Percentiles rank a stretch among this genome's conserved stretches.
These are phyloP conservation scores for Hanseniaspora uvarum DNA, from an alignment of 1,139 yeast genomes.

Conservation along the genomic window DNA sequence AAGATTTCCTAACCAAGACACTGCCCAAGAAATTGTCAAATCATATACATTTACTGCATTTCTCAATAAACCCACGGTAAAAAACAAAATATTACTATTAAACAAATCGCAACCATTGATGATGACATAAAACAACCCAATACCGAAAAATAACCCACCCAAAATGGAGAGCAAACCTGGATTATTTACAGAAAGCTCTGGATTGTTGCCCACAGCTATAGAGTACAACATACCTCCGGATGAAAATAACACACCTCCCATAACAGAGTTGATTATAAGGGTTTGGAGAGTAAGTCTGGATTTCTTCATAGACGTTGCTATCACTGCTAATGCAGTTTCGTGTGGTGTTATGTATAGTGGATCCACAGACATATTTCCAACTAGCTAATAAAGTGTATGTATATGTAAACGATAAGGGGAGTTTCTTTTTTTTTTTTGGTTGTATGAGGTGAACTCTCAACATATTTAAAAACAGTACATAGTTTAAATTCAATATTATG, in stretches of 20 bases:
- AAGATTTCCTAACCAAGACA: slow-evolving; percentile 57
- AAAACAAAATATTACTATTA: slow-evolving; percentile 61
- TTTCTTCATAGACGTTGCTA: slow-evolving; percentile 75
- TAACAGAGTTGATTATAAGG: slow-evolving; percentile 48
- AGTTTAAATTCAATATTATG: too few relatives aligned
- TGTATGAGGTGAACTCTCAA: not conserved
- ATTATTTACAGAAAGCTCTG: slow-evolving; percentile 35
- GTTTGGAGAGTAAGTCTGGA: slow-evolving; percentile 53
- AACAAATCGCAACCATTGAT: slow-evolving; percentile 63
- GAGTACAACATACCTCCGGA: slow-evolving; percentile 66
- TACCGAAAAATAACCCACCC: slow-evolving; percentile 52
- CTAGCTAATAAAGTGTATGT: not conserved
- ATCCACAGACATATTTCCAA: slow-evolving; percentile 35
- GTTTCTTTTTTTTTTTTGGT: not conserved
- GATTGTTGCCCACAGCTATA: slow-evolving; percentile 44
- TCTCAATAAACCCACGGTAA: slow-evolving; percentile 55
- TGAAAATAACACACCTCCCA: slow-evolving; percentile 62
- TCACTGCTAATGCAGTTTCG: slow-evolving; percentile 71
- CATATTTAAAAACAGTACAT: too few relatives aligned
- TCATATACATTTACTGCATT: slow-evolving; percentile 60
- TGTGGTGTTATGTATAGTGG: slow-evolving; percentile 57
- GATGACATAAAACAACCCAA: slow-evolving; percentile 65
- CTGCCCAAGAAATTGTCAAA: slow-evolving; percentile 53
- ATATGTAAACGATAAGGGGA: too few relatives aligned
- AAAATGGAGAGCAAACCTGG: slow-evolving; percentile 46